Evolutionary conservation across 108 stramenopile genomes (phyloP).

Genomic region (Pseudonitzschia pungens): DNA sequence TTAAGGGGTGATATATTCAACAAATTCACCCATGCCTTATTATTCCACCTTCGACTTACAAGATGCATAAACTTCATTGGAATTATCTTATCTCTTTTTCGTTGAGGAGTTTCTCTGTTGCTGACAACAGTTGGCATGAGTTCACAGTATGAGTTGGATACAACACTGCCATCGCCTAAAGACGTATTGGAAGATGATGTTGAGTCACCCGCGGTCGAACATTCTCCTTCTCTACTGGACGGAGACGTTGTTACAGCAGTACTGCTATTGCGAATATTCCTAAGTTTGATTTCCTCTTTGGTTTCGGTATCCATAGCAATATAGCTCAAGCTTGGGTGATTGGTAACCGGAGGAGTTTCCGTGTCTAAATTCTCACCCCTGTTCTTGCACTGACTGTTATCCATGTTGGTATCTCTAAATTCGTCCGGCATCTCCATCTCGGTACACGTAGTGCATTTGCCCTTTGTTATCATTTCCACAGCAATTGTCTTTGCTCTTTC

Average conservation of each 20-base stretch:
- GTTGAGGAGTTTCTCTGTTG: constrained; percentile 24
- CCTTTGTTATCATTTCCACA: constrained; percentile 9
- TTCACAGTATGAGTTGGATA: neutral
- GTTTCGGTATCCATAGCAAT: neutral
- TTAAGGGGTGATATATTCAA: neutral
- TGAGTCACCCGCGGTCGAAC: neutral
- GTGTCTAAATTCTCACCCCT: neutral
- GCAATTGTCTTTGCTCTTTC: neutral
- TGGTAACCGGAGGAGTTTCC: constrained; percentile 1
- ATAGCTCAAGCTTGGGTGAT: neutral
- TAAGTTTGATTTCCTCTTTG: neutral
- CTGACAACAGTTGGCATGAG: constrained; percentile 12
- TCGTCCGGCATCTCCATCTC: neutral
- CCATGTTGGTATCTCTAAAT: neutral
- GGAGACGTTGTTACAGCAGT: neutral
- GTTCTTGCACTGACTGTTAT: neutral
- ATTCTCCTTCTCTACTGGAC: neutral
- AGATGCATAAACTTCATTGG: constrained; percentile 50
- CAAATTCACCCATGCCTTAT: neutral
- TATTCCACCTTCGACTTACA: neutral
- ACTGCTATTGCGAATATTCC: neutral
- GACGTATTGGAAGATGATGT: constrained; percentile 2
- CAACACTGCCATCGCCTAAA: neutral
- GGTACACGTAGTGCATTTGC: neutral
- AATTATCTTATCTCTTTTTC: constrained; percentile 37